A percentile compares a stretch with the other conserved stretches of the same genome.
phyloP scores from a whole-genome alignment of 768 basidiomycete genomes.

The Trametes elegans region DNA sequence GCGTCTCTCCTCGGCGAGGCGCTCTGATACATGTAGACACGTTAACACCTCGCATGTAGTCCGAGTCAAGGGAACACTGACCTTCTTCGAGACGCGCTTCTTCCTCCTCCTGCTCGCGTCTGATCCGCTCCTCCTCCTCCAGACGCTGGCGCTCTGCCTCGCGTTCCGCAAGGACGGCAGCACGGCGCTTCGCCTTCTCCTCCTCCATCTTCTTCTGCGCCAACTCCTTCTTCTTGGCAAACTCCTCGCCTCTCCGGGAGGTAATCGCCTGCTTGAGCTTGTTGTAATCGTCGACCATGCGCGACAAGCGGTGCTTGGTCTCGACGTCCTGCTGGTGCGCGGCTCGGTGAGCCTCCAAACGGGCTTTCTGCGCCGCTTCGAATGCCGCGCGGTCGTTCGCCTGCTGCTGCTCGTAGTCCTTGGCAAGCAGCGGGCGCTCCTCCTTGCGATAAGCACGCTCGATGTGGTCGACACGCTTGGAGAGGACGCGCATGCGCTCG shows the following conservation, averaged over 20 bases:
- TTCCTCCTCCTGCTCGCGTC: constrained; percentile 40
- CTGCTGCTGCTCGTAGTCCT: constrained; percentile 89
- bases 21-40: constrained; percentile 37
- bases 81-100: constrained; percentile 49
- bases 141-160: constrained; percentile 50
- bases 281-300: constrained; percentile 73
- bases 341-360: constrained; percentile 51
- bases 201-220: constrained; percentile 73
- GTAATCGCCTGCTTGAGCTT: constrained; percentile 51
- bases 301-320: constrained; percentile 69
- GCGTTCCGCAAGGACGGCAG: constrained; percentile 52
- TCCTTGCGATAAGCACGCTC: constrained; percentile 95
- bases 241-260: constrained; percentile 62
- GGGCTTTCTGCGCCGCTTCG: constrained; percentile 54
- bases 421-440: constrained; percentile 78
- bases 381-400: constrained; percentile 70
- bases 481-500: constrained; percentile 75
- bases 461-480: constrained; percentile 91
- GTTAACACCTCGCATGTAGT: not conserved
- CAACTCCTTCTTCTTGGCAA: constrained; percentile 50
- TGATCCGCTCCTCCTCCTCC: constrained; percentile 40
- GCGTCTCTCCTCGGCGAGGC: constrained; percentile 53
- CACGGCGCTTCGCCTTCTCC: constrained; percentile 76
- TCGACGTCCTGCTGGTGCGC: constrained; percentile 66
- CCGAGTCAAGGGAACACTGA: too few species aligned